Evolutionary conservation across 108 stramenopile species (phyloP).

Genomic region (Chaetoceros tenuissimus): DNA sequence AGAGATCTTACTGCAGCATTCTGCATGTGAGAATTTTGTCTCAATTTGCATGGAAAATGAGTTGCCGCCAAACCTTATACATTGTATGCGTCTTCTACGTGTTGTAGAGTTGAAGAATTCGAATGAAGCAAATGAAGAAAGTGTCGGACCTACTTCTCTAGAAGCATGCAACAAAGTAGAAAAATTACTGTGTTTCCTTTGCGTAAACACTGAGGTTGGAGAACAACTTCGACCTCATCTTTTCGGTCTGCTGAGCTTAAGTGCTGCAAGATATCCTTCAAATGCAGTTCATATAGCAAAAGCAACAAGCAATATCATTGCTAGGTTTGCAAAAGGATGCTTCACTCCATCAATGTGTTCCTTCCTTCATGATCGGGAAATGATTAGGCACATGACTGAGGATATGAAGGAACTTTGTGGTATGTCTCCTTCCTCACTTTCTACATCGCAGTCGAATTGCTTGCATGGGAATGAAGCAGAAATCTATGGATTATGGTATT

Average conservation of each 20-base stretch:
- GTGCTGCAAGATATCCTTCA: slow-evolving; percentile 79
- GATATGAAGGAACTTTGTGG: slow-evolving; percentile 87
- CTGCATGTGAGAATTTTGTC: slow-evolving; percentile 72
- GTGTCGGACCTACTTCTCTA: slow-evolving; percentile 22
- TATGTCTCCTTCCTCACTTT: slow-evolving; percentile 23
- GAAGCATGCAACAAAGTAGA: slow-evolving; percentile 69
- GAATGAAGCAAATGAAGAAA: too few species aligned
- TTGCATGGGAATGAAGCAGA: slow-evolving; percentile 80
- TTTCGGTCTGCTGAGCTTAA: slow-evolving; percentile 83
- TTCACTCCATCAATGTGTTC: slow-evolving; percentile 78
- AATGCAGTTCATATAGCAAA: slow-evolving; percentile 80
- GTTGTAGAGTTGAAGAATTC: slow-evolving; percentile 87
- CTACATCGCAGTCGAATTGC: slow-evolving; percentile 17
- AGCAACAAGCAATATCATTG: slow-evolving; percentile 79
- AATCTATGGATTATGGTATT: slow-evolving; percentile 72
- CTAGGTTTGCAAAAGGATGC: slow-evolving; percentile 67
- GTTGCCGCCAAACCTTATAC: slow-evolving; percentile 90
- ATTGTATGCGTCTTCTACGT: slow-evolving; percentile 85
- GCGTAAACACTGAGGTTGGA: slow-evolving; percentile 72
- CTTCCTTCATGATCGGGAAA: slow-evolving; percentile 89
- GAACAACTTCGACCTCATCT: slow-evolving; percentile 90
- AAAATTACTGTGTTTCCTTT: slow-evolving; percentile 69
- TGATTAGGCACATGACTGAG: slow-evolving; percentile 91
- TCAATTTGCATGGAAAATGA: slow-evolving; percentile 88
- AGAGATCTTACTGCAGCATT: slow-evolving; percentile 55